phyloP scores from a whole-genome alignment of 1,284 basidiomycete genomes.

The Dichomitus squalens region DNA sequence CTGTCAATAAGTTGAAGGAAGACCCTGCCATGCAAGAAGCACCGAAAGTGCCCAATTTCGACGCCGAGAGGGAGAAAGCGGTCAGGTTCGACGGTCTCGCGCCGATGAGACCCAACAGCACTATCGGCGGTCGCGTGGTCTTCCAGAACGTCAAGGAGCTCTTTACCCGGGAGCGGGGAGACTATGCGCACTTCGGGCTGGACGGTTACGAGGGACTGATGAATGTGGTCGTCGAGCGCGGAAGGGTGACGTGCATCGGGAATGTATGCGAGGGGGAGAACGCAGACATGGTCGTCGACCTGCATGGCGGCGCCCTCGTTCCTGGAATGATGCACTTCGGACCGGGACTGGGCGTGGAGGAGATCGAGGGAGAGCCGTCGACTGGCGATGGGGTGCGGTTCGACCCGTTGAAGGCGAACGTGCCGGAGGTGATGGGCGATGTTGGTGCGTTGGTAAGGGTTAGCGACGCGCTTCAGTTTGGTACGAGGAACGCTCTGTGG shows the following conservation, averaged over 20 bases:
- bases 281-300: slow-evolving; percentile 37
- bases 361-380: slow-evolving; percentile 63
- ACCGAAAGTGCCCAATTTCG: slow-evolving; percentile 65
- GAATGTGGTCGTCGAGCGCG: slow-evolving; percentile 34
- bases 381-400: slow-evolving; percentile 68
- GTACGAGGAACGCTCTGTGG: slow-evolving; percentile 69
- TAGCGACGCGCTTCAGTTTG: slow-evolving; percentile 75
- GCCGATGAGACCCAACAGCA: slow-evolving; percentile 49
- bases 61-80: slow-evolving; percentile 54
- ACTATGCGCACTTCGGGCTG: slow-evolving; percentile 19
- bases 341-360: slow-evolving; percentile 57
- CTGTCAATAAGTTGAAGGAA: slow-evolving; percentile 34
- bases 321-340: slow-evolving; percentile 66
- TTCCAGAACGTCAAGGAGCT: slow-evolving; percentile 64
- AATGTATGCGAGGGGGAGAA: slow-evolving; percentile 24
- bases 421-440: slow-evolving; percentile 52
- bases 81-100: slow-evolving; percentile 69
- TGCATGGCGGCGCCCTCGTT: slow-evolving; percentile 56
- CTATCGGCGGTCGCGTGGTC: slow-evolving; percentile 42
- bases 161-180: slow-evolving; percentile 31
- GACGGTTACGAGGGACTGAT: slow-evolving; percentile 9
- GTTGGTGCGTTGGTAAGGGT: slow-evolving; percentile 60
- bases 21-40: slow-evolving; percentile 40
- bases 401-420: slow-evolving; percentile 47
- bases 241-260: slow-evolving; percentile 26